Evolutionary conservation across 805 yeast genomes (phyloP), one percentile per base, ranked within the genome.

Genomic region (Yamadazyma akitaensis): DNA sequence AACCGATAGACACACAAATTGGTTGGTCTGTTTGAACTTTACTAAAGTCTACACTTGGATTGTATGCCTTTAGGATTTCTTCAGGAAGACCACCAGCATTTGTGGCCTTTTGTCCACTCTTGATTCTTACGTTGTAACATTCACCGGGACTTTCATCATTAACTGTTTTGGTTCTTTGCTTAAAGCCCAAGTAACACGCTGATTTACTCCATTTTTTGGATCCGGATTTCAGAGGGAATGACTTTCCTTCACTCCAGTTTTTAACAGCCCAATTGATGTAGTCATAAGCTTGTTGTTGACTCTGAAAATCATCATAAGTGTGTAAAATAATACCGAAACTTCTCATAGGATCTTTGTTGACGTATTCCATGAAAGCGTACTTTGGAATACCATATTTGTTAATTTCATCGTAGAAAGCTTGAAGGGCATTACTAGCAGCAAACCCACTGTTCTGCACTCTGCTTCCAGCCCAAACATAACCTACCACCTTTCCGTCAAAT

Each of bases 401-500:
- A n/a, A 51, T 34, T 40, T 51, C 54, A 26, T 49, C 39, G 11
- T 44, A 13, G 14, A 48, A 31, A 2, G 33, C 42, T 24, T 41
- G 16, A 11, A 48, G 25, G 18, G 46, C 48, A 30, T 48, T 40
- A 19, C 46, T 48, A 18, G 18, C 18, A 2, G 42, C 40, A 26
- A 51, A 49, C 2, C 51, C 55, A n/a, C 47, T 26, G 40, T 51
- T 51, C 35, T 51, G 53, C 9, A 51, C 47, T 51, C 49, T 49
- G 24, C 50, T 49, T 24, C 55, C 55, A 19, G 47, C 51, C 55
- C 55, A 51, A 47, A 51, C 44, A 30, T 46, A 51, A 19, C 56
- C 56, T 12, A 50, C 41, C 38, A 50, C 35, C 32, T 48, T 43
- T 31, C 47, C 50, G 12, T 32, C 26, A 13, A 30, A 19, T 12